phyloP scores from a whole-genome alignment of 116 monocot species.

The Trichopus zeylanicus region DNA sequence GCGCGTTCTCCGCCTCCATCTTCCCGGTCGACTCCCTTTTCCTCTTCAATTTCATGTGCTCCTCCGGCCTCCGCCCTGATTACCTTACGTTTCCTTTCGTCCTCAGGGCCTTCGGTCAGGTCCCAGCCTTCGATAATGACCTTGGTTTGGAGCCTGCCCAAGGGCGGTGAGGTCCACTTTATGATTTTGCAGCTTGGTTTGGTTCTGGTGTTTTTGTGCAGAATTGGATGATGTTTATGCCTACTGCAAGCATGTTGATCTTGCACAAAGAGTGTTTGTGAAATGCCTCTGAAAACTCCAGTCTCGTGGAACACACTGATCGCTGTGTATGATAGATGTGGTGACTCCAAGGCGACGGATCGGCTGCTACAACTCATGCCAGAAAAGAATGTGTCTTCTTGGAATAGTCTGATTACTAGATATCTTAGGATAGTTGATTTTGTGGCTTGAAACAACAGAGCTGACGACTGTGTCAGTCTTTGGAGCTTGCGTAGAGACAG shows the following conservation, averaged over 20 bases:
- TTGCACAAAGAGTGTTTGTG: conserved; percentile 40
- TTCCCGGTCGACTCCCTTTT: conserved; percentile 19
- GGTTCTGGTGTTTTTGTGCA: conserved; percentile 25
- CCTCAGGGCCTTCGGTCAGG: conserved; percentile 41
- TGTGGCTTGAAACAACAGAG: conserved; percentile 20
- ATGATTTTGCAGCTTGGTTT: conserved; percentile 17
- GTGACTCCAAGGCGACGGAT: conserved; percentile 21
- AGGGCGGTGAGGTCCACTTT: conserved; percentile 52
- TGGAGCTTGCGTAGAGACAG: conserved; percentile 41
- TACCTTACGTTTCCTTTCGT: conserved; percentile 33
- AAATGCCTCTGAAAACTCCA: conserved; percentile 25
- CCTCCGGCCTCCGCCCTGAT: conserved; percentile 9
- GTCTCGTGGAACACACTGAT: conserved; percentile 57
- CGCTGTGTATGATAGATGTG: conserved; percentile 17
- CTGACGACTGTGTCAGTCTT: conserved; percentile 45
- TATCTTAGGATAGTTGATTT: conserved; percentile 35
- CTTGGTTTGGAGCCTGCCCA: conserved; percentile 17
- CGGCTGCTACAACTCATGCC: conserved; percentile 31
- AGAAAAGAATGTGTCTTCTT: conserved; percentile 44
- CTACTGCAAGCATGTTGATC: conserved; percentile 12
- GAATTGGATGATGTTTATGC: conserved; percentile 44
- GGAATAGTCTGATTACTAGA: conserved; percentile 39
- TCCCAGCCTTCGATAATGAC: too few species aligned
- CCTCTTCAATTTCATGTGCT: conserved; percentile 42
- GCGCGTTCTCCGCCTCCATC: conserved; percentile 24